A percentile compares a stretch with the other conserved stretches of the same genome.
Conservation (phyloP, 805 yeast genomes). For the Candida dendrica region DNA sequence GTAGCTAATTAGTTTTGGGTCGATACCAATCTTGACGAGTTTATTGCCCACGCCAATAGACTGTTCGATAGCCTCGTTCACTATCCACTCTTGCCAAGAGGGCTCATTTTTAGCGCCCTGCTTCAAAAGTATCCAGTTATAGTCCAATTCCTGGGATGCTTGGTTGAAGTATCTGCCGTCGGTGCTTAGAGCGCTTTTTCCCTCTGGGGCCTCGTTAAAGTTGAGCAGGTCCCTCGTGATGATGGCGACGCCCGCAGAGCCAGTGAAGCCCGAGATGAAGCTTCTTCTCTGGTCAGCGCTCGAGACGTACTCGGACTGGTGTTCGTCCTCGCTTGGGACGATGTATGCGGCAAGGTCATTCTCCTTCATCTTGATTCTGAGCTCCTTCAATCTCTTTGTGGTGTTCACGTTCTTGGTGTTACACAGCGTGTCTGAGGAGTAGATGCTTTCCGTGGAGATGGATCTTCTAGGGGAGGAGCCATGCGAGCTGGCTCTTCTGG, state of each 20-base stretch:
- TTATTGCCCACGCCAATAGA: slow-evolving; percentile 33
- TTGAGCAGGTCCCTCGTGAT: slow-evolving; percentile 45
- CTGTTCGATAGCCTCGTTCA: slow-evolving; percentile 43
- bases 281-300: slow-evolving; percentile 75
- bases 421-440: slow-evolving; percentile 32
- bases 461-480: slow-evolving; percentile 19
- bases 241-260: slow-evolving; percentile 91
- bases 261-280: slow-evolving; percentile 83
- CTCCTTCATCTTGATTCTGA: slow-evolving; percentile 60
- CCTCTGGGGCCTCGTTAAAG: slow-evolving; percentile 37
- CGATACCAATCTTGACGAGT: slow-evolving; percentile 64
- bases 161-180: slow-evolving; percentile 94
- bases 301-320: slow-evolving; percentile 85
- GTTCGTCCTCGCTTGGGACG: slow-evolving; percentile 88
- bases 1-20: slow-evolving; percentile 65
- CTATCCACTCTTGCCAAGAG: slow-evolving; percentile 77
- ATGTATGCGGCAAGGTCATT: slow-evolving; percentile 65
- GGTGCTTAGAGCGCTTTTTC: slow-evolving; percentile 77
- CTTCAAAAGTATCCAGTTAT: slow-evolving; percentile 72
- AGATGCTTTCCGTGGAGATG: slow-evolving; percentile 25
- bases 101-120: slow-evolving; percentile 68
- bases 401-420: slow-evolving; percentile 41
- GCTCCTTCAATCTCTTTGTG: slow-evolving; percentile 47
- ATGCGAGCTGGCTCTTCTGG: slow-evolving; percentile 22
- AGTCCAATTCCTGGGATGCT: slow-evolving; percentile 76